Base-by-base conservation (phyloP, 352 stramenopile genomes). In the Phytophthora ohioensis region DNA sequence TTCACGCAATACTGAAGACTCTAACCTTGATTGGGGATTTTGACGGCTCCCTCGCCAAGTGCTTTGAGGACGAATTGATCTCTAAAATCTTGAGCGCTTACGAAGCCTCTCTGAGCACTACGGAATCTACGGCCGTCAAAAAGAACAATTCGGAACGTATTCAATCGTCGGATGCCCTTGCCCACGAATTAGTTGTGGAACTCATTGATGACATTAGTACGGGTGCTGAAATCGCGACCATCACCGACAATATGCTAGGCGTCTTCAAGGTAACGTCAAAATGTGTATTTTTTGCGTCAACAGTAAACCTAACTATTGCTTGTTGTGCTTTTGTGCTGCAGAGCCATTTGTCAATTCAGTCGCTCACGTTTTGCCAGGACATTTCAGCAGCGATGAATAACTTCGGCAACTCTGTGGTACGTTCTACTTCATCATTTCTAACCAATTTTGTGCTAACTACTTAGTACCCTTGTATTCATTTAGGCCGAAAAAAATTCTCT, bases 1-100 rank as follows among this genome's bases (percentile, higher is more conserved):
- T 96, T n/a, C 89, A 96, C 43, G 73, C 82, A 9, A 78, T 82
- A 13, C 56, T 94, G 32, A 92, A 90, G 48, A 75, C 85, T 0
- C 53, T 95, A n/a, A 89, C 82, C 17, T 95, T 94, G 42, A 87
- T 95, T 7, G 86, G 84, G 4, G 85, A 96, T 36, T 93, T 91
- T 38, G 85, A 94, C 53, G 69, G 81, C 0, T 69, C 83, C 3
- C 46, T 92, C 4, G 77, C 85, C 17, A 94, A 93, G 46, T 69
- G 73, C 0, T 73, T 93, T 5, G 82, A 93, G 61, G 77, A 92
- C 55, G 88, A 92, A 45, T 57, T 96, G 27, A 80, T 94, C 30
- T 79, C 78, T 47, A 91, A 87, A 30, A 80, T 96, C 48, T 92
- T 94, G 87, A 77, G 62, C 46, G 71, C 81, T 17, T 91, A 92